A percentile compares a stretch with the other conserved stretches of the same genome.
These are phyloP conservation scores for Boehmeria nivea DNA, from an alignment of 306 rosid species.

Conservation along the genomic window DNA sequence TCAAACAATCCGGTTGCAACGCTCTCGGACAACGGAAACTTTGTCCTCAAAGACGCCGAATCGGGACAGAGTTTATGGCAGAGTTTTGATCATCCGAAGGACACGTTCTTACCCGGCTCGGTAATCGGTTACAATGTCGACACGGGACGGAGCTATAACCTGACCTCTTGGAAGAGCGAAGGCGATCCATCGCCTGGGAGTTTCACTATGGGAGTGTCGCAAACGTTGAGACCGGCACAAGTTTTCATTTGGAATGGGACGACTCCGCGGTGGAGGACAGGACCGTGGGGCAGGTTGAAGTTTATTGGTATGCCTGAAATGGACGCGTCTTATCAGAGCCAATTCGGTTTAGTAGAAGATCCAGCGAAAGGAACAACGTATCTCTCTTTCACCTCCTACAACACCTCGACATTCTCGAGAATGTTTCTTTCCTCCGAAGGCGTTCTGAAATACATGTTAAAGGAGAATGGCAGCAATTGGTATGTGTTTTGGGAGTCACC, in stretches of 20 bases:
- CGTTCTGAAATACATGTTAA: not conserved
- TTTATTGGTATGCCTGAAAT: slow-evolving; percentile 37
- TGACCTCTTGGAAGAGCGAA: slow-evolving; percentile 36
- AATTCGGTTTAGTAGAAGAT: slow-evolving; percentile 20
- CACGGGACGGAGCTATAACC: slow-evolving; percentile 17
- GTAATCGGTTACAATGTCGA: slow-evolving; percentile 23
- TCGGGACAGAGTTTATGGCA: slow-evolving; percentile 27
- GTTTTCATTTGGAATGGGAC: slow-evolving; percentile 34
- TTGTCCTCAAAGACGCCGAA: slow-evolving; percentile 14
- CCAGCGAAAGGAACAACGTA: slow-evolving; percentile 25
- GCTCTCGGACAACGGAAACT: slow-evolving; percentile 31
- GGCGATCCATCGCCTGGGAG: slow-evolving; percentile 35
- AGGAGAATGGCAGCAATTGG: not conserved
- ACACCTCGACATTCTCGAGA: not conserved
- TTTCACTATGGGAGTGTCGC: slow-evolving; percentile 18
- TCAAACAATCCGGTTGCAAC: slow-evolving; percentile 21
- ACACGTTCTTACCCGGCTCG: slow-evolving; percentile 30
- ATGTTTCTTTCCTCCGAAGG: slow-evolving; percentile 29
- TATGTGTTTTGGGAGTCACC: not conserved
- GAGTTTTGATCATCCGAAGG: slow-evolving; percentile 38
- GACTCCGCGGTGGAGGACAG: slow-evolving; percentile 39
- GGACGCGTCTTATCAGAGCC: slow-evolving; percentile 30
- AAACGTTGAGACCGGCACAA: slow-evolving; percentile 24
- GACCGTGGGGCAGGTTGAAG: slow-evolving; percentile 42
- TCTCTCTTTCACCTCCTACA: slow-evolving; percentile 16